These are phyloP conservation scores for Cylindrotheca fusiformis DNA, from an alignment of 108 stramenopile genomes.

Conservation along the genomic window DNA sequence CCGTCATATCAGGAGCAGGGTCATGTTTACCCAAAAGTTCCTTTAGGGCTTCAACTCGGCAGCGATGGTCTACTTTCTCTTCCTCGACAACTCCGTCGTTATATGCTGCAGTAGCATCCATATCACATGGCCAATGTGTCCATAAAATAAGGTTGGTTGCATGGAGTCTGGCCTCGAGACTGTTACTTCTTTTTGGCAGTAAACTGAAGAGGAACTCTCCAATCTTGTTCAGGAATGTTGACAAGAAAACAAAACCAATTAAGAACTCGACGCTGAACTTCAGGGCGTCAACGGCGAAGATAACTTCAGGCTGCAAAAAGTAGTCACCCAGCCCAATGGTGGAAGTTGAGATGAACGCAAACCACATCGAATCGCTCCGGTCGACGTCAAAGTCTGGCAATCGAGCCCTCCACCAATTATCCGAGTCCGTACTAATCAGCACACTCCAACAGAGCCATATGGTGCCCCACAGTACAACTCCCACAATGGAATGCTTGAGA, in stretches of 20 bases:
- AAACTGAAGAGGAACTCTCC: slow-evolving; percentile 6
- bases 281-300: slow-evolving; percentile 34
- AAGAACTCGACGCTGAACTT: slow-evolving; percentile 25
- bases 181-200: slow-evolving; percentile 1
- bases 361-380: slow-evolving; percentile 38
- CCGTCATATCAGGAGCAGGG: background rate
- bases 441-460: slow-evolving; percentile 31
- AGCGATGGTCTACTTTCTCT: background rate
- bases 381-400: slow-evolving; percentile 7
- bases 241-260: slow-evolving; percentile 40
- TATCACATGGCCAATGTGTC: background rate
- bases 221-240: slow-evolving; percentile 37
- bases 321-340: slow-evolving; percentile 51
- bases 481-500: slow-evolving; percentile 15
- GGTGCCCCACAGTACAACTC: slow-evolving; percentile 37
- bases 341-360: slow-evolving; percentile 40
- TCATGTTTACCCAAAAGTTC: background rate
- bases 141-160: slow-evolving; percentile 1
- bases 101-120: no score
- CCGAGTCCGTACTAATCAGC: slow-evolving; percentile 24
- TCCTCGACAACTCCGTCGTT: no score
- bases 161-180: slow-evolving; percentile 4
- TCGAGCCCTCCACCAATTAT: slow-evolving; percentile 1
- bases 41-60: background rate
- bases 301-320: slow-evolving; percentile 45